Conservation (phyloP, 1,284 basidiomycete genomes). For the Lignosus rhinocerotis region DNA sequence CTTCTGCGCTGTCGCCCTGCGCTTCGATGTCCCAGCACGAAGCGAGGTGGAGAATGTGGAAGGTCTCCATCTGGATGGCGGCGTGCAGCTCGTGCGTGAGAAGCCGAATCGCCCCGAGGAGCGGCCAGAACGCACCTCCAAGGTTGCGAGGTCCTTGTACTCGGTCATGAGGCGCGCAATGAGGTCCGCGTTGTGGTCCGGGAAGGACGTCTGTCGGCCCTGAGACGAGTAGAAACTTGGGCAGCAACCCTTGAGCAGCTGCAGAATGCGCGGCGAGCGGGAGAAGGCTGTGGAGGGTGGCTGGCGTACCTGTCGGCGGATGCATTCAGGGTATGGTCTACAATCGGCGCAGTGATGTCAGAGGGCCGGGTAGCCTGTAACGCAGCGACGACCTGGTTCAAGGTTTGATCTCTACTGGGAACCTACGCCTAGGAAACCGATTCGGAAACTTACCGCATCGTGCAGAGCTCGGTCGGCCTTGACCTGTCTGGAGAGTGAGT, state of each 20-base stretch:
- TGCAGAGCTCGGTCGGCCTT: constrained; percentile 27
- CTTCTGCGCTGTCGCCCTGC: constrained; percentile 15
- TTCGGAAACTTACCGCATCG: constrained; percentile 21
- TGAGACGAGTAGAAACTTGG: constrained; percentile 83
- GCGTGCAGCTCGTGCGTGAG: neutral
- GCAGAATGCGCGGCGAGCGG: neutral
- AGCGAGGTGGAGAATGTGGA: constrained; percentile 75
- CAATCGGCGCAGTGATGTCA: constrained; percentile 38
- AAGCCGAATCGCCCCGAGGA: constrained; percentile 7
- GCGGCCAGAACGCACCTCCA: constrained; percentile 54
- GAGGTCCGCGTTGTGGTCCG: constrained; percentile 70
- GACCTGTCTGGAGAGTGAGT: constrained; percentile 30
- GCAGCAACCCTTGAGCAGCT: neutral
- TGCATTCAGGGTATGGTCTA: constrained; percentile 61
- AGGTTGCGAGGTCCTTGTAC: constrained; percentile 55
- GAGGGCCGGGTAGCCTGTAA: constrained; percentile 47
- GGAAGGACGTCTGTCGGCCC: constrained; percentile 78
- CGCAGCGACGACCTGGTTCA: constrained; percentile 46
- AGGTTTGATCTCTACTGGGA: neutral
- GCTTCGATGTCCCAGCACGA: constrained; percentile 47
- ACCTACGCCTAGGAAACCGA: too few relatives aligned
- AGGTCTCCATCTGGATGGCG: constrained; percentile 74
- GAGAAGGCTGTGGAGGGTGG: constrained; percentile 9
- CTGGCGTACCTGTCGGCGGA: constrained; percentile 69
- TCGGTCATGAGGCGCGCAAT: constrained; percentile 55